Evolutionary conservation across 2,329 filamentous ascomycete species (phyloP), one percentile per base, ranked within the genome.

Genomic region (Fusarium sp.): DNA sequence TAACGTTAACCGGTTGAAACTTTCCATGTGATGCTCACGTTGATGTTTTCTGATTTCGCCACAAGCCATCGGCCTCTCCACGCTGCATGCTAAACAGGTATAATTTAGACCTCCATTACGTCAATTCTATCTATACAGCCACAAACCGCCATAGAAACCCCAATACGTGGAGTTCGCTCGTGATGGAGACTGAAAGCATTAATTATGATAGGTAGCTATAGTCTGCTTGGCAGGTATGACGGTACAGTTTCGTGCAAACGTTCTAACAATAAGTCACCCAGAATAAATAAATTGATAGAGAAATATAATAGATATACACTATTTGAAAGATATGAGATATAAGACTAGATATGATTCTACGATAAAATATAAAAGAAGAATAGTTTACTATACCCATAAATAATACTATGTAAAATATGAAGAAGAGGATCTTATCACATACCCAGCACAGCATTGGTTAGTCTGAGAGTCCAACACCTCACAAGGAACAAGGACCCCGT

Each of bases 11-110:
- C 35, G 61, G 47, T 20, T 17, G 41, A 20, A 39, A 47, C 27
- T 53, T 69, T 56, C 66, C 66, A 69, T 69, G 57, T 69, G 66
- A 69, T 41, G 62, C 33, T 68, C 27, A 30, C 41, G 62, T 30
- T 68, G 66, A 54, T 47, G 52, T 44, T 68, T 52, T 57, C 46
- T 47, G 37, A 27, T 57, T 62, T 69, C 27, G 66, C 66, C 62
- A 58, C 66, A 57, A 17, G 37, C 48, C 30, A 27, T 51, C 23
- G 59, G 59, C 35, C 27, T 56, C 39, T 19, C 58, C 53, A 43
- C 32, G 33, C 35, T 22, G 19, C 19, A 8, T 30, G 11, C 27
- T 13, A 30, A 30, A 30, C 27, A 30, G 27, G 27, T 35, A 25
- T 25, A 49, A 15, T 39, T 52, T 48, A 43, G 33, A 30, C 27